Percentiles rank a stretch among this genome's conserved stretches.
These are phyloP conservation scores for Asterophora lycoperdoides DNA, from an alignment of 768 basidiomycete species.

Conservation along the genomic window DNA sequence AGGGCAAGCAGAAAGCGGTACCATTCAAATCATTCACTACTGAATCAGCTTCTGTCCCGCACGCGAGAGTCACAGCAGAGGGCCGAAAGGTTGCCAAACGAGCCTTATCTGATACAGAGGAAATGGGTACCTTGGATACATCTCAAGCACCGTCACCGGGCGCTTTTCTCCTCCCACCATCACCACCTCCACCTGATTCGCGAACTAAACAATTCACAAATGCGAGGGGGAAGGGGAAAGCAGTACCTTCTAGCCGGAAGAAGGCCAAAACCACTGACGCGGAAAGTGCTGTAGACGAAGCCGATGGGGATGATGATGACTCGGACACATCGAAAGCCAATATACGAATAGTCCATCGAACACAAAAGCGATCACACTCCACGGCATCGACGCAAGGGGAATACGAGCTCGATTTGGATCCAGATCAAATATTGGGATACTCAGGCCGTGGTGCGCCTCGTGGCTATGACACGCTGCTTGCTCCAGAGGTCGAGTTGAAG, in stretches of 20 bases:
- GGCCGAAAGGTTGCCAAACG: conserved; percentile 36
- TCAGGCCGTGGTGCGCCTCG: conserved; percentile 29
- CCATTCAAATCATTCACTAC: conserved; percentile 2
- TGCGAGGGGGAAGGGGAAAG: conserved; percentile 37
- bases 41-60: neutral
- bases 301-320: conserved; percentile 26
- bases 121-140: conserved; percentile 21
- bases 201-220: conserved; percentile 22
- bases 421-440: conserved; percentile 32
- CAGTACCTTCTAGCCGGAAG: conserved; percentile 35
- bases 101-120: conserved; percentile 30
- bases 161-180: conserved; percentile 55
- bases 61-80: conserved; percentile 1
- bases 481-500: conserved; percentile 22
- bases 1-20: conserved; percentile 1
- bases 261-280: conserved; percentile 38
- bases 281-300: conserved; percentile 23
- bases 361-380: conserved; percentile 16
- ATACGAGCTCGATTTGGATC: conserved; percentile 29
- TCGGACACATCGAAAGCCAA: conserved; percentile 23
- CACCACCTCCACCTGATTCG: conserved; percentile 50
- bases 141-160: conserved; percentile 9
- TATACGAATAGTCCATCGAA: conserved; percentile 32
- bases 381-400: conserved; percentile 19
- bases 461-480: conserved; percentile 20